phyloP scores from a whole-genome alignment of 2,329 filamentous ascomycete species.

The Talaromyces sp. region DNA sequence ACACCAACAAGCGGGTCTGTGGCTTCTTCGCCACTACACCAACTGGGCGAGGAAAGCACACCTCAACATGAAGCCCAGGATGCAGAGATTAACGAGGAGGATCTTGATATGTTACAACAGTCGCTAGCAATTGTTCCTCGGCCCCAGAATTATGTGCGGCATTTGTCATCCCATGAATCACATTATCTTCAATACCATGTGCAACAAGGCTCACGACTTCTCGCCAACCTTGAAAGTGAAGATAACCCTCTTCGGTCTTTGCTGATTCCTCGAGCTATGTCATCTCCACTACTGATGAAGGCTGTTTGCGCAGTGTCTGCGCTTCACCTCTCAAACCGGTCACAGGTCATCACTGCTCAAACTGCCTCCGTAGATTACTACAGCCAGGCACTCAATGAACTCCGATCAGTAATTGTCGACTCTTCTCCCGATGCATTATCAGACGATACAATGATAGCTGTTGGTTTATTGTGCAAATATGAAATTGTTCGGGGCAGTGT shows the following conservation, averaged over 20 bases:
- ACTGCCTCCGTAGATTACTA: constrained; percentile 38
- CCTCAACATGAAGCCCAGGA: background rate
- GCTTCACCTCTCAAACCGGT: constrained; percentile 39
- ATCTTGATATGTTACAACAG: background rate
- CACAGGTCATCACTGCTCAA: constrained; percentile 25
- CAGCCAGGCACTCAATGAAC: constrained; percentile 35
- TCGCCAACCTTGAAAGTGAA: constrained; percentile 41
- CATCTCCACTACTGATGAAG: constrained; percentile 40
- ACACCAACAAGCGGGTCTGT: constrained; percentile 8
- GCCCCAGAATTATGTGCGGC: constrained; percentile 24
- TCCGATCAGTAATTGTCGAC: constrained; percentile 31
- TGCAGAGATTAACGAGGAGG: background rate
- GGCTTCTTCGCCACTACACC: constrained; percentile 7
- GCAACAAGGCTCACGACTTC: constrained; percentile 36
- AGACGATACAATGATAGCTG: constrained; percentile 38
- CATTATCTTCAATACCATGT: constrained; percentile 44
- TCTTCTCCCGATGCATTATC: constrained; percentile 21
- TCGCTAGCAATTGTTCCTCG: constrained; percentile 14
- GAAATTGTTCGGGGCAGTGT: constrained; percentile 43
- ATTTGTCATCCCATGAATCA: constrained; percentile 34
- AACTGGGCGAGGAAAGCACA: constrained; percentile 1
- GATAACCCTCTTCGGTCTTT: constrained; percentile 40
- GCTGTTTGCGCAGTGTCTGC: constrained; percentile 43
- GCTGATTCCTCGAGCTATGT: constrained; percentile 40
- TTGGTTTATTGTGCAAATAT: constrained; percentile 43